Conservation (phyloP, 148 eudicot species). For the Rhododendron mucronatum region DNA sequence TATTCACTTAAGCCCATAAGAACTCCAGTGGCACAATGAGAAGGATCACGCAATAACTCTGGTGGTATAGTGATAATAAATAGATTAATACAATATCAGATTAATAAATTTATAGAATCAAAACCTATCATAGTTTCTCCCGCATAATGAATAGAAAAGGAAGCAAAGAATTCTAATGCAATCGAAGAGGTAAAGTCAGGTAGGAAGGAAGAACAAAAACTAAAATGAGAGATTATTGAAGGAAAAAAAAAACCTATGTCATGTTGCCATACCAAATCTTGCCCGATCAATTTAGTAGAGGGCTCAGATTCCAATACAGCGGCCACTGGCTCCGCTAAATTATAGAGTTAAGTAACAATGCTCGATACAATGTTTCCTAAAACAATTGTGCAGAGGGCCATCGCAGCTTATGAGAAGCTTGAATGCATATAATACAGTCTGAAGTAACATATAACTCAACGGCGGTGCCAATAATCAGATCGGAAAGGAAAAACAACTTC, state of each 20-base stretch:
- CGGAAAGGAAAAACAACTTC: background rate
- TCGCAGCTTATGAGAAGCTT: background rate
- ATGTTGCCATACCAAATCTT: constrained; percentile 25
- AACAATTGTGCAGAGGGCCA: background rate
- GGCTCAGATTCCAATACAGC: constrained; percentile 20
- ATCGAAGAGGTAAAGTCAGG: background rate
- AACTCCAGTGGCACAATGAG: background rate
- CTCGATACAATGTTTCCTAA: background rate
- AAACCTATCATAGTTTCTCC: background rate
- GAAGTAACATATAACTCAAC: background rate
- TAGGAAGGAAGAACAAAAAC: background rate
- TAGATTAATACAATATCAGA: background rate
- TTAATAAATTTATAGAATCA: background rate
- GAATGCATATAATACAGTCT: background rate
- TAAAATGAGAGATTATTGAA: background rate
- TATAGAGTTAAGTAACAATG: constrained; percentile 8
- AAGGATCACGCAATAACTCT: background rate
- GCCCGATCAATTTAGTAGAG: constrained; percentile 2
- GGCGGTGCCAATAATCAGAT: background rate
- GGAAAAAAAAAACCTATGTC: background rate
- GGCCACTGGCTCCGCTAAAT: constrained; percentile 25
- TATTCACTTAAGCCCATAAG: background rate
- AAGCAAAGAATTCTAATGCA: background rate
- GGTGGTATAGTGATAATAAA: background rate
- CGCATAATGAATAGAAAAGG: background rate